Conservation (phyloP, 441 rosid species). For the Pelargonium myrrhifolium region DNA sequence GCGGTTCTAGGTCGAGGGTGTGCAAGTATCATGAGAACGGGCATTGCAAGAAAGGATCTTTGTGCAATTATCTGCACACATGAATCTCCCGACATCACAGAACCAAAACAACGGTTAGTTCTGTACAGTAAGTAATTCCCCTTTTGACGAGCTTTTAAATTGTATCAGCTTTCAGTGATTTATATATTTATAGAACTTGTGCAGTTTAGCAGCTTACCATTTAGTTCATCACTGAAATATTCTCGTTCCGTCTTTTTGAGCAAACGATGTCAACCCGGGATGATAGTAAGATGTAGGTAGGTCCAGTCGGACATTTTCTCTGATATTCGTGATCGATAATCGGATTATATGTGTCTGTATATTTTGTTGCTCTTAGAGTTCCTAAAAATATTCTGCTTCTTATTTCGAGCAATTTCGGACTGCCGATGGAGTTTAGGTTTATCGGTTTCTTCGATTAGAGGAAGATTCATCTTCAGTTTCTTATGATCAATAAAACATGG, state of each 20-base stretch:
- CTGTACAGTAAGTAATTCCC: slow-evolving; percentile 33
- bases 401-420: neutral
- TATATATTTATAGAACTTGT: neutral
- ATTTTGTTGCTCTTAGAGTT: neutral
- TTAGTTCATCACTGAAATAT: neutral
- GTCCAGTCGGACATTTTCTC: too few relatives aligned
- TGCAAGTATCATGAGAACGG: slow-evolving; percentile 72
- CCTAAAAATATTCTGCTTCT: neutral
- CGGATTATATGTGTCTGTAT: neutral
- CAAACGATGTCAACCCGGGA: too few relatives aligned
- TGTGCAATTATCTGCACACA: slow-evolving; percentile 70
- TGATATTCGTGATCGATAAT: too few relatives aligned
- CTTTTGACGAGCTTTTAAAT: neutral
- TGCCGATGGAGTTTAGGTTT: neutral
- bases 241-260: neutral
- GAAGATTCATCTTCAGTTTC: too few relatives aligned
- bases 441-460: too few relatives aligned
- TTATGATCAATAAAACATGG: too few relatives aligned
- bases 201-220: slow-evolving; percentile 1
- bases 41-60: slow-evolving; percentile 75
- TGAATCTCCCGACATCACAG: slow-evolving; percentile 28
- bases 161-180: neutral
- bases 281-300: too few relatives aligned
- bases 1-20: slow-evolving; percentile 41
- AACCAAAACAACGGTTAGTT: slow-evolving; percentile 22